Evolutionary conservation across 208 protist genomes (phyloP).

Genomic region (Leishmania tarentolae): DNA sequence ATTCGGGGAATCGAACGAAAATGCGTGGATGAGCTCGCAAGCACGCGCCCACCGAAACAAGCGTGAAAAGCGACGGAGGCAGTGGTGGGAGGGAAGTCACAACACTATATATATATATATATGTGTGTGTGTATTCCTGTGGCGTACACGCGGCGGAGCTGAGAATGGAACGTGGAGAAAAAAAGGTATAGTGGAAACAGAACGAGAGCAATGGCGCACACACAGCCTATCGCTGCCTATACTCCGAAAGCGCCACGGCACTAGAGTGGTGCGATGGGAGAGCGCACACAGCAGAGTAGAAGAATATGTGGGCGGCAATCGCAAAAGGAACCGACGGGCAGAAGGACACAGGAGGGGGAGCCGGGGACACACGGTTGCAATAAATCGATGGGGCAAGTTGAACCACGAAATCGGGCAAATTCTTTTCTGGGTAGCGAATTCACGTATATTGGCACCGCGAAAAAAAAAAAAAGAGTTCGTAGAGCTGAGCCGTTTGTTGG

Average conservation of each 20-base stretch:
- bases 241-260: background rate
- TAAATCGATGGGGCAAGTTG: background rate
- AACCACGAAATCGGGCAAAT: background rate
- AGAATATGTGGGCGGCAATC: background rate
- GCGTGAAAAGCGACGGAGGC: background rate
- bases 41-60: background rate
- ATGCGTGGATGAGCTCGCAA: background rate
- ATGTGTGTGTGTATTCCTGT: too few relatives aligned
- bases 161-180: background rate
- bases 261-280: background rate
- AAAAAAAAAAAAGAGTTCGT: background rate
- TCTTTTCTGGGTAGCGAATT: background rate
- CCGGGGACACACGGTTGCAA: background rate
- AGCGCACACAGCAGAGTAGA: background rate
- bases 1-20: background rate
- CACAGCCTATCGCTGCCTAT: background rate
- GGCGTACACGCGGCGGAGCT: background rate
- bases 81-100: too few relatives aligned
- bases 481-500: background rate
- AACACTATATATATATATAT: background rate
- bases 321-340: slow-evolving; percentile 1
- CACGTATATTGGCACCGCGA: background rate
- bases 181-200: background rate
- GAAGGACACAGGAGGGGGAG: slow-evolving; percentile 18
- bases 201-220: background rate